Conservation (phyloP, 192 early-diverging fungal species). For the Lobulomyces angularis region DNA sequence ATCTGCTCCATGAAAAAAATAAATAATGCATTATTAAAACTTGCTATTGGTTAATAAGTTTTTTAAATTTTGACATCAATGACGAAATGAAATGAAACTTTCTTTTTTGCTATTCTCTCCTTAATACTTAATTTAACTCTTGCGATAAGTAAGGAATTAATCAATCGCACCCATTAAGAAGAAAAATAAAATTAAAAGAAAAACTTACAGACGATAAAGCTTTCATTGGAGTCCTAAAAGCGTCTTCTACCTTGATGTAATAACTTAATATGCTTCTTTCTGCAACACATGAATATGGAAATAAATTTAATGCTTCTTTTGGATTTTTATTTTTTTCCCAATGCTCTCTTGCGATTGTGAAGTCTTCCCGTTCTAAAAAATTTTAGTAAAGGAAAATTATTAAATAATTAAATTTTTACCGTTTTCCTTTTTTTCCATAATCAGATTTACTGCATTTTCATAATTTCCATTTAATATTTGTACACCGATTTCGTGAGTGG, state of each 20-base stretch:
- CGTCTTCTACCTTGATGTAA: neutral
- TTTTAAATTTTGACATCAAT: too few species aligned
- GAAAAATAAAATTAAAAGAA: too few species aligned
- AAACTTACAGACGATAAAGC: too few species aligned
- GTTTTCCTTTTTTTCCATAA: conserved; percentile 69
- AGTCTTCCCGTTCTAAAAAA: conserved; percentile 45
- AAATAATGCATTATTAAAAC: conserved; percentile 2
- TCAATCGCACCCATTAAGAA: too few species aligned
- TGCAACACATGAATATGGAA: conserved; percentile 56
- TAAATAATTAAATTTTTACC: conserved; percentile 24
- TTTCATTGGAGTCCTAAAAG: too few species aligned
- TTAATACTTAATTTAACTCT: too few species aligned
- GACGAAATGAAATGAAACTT: too few species aligned
- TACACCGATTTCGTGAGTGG: conserved; percentile 70
- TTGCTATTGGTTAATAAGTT: too few species aligned
- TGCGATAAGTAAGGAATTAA: too few species aligned
- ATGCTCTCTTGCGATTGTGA: conserved; percentile 45
- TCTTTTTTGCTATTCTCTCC: too few species aligned
- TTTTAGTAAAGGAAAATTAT: neutral
- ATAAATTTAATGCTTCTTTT: conserved; percentile 36
- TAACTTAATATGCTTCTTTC: conserved; percentile 34
- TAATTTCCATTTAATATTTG: conserved; percentile 61
- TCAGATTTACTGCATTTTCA: conserved; percentile 59
- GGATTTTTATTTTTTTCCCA: conserved; percentile 60
- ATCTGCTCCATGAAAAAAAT: conserved; percentile 31